These are phyloP conservation scores for Lecanicillium sp. DNA, from an alignment of 2,329 filamentous ascomycete species.

Conservation along the genomic window DNA sequence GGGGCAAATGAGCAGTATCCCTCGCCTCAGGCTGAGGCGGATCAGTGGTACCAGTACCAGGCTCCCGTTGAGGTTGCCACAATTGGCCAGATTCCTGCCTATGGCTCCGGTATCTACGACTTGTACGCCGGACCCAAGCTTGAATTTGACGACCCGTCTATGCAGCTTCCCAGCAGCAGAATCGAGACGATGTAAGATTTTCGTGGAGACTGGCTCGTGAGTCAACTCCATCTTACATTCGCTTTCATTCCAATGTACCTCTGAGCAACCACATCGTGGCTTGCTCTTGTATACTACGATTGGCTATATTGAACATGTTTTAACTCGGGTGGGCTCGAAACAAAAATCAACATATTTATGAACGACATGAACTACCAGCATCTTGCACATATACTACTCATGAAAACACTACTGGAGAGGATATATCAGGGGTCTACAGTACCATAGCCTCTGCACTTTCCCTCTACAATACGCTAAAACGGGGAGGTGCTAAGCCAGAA, in stretches of 20 bases:
- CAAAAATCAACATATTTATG: constrained; percentile 18
- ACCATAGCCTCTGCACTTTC: neutral
- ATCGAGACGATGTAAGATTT: constrained; percentile 45
- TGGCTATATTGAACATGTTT: constrained; percentile 10
- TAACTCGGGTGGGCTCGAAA: constrained; percentile 13
- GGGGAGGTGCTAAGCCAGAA: no score
- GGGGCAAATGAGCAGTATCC: constrained; percentile 24
- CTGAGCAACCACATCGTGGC: neutral
- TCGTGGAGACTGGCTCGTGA: constrained; percentile 4
- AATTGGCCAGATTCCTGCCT: constrained; percentile 43
- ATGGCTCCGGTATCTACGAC: constrained; percentile 41
- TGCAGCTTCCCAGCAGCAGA: constrained; percentile 51
- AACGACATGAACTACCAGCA: constrained; percentile 7
- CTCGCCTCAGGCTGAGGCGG: constrained; percentile 32
- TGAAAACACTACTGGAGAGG: neutral
- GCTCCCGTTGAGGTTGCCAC: constrained; percentile 47
- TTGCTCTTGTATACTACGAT: constrained; percentile 7
- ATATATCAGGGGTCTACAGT: constrained; percentile 7
- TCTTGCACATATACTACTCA: constrained; percentile 1
- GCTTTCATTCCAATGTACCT: neutral
- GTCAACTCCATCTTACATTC: neutral
- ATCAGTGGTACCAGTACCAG: constrained; percentile 52
- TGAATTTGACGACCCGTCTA: constrained; percentile 47
- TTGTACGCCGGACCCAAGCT: constrained; percentile 44
- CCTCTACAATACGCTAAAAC: no score